Evolutionary conservation across 495 filamentous ascomycete genomes (phyloP), one percentile per base, ranked within the genome.

Genomic region (Poronia punctata): DNA sequence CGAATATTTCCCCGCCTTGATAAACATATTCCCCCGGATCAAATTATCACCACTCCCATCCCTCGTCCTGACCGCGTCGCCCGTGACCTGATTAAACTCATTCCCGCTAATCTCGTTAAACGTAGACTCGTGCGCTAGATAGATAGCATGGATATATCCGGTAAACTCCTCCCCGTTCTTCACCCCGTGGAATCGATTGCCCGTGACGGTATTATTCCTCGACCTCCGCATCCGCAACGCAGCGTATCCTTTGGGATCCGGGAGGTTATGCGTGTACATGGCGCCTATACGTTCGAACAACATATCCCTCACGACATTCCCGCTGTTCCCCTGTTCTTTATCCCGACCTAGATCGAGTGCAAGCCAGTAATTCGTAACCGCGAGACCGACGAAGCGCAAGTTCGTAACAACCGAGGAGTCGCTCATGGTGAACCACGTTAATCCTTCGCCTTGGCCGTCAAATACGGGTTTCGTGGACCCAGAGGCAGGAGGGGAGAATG

Each of bases 181-280:
- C 21, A 41, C 38, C 15, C 38, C 38, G 29, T 41, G 38, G 38
- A 41, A 41, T 14, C 38, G 38, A 23, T 41, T 41, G 28, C 21
- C 29, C 14, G 2, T 10, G 5, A 41, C 34, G 5, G 29, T 41
- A 30, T 41, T 41, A 30, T 41, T 41, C 21, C 28, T 41, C 6
- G 38, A 41, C 21, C 20, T 28, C 9, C 21, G 38, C 21, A 41
- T 9, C n/a, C 38, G 38, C 10, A 41, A 8, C 9, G 38, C 38
- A 7, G 38, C 38, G 21, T 41, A 41, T 2, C 38, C 38, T 16
- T 33, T 41, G 4, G 38, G 8, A 11, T 26, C 25, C 14, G 38
- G 38, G 10, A 33, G 29, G 9, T 23, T 23, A 19, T 16, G 17
- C 10, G 38, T 41, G 15, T 41, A 41, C 15, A 41, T 25, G 12